Conservation (phyloP, 129 eudicot genomes). For the Chrysanthemum makinoi region DNA sequence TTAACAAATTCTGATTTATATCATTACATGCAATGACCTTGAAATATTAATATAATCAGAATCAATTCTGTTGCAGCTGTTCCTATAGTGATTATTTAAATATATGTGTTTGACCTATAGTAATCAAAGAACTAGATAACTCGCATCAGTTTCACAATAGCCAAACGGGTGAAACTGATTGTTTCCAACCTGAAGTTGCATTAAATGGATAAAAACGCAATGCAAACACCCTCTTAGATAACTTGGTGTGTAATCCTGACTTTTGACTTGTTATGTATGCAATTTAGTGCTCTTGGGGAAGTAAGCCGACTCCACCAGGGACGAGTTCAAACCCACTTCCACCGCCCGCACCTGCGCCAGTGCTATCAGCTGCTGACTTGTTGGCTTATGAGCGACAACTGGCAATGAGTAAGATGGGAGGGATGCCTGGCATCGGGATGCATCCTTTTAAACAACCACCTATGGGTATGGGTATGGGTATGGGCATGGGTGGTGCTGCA, state of each 20-base stretch:
- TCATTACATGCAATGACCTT: too few relatives aligned
- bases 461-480: conserved; percentile 49
- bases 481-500: conserved; percentile 61
- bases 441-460: conserved; percentile 65
- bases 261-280: not conserved
- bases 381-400: conserved; percentile 74
- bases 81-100: too few relatives aligned
- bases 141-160: too few relatives aligned
- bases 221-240: not conserved
- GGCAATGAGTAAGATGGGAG: conserved; percentile 81
- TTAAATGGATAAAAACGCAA: too few relatives aligned
- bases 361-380: conserved; percentile 68
- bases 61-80: too few relatives aligned
- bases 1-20: too few relatives aligned
- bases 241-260: not conserved
- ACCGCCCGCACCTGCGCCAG: conserved; percentile 73
- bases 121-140: too few relatives aligned
- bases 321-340: conserved; percentile 88
- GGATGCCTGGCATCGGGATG: conserved; percentile 50
- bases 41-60: too few relatives aligned
- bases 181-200: not conserved
- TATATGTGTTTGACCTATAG: too few relatives aligned
- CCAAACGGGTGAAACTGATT: too few relatives aligned
- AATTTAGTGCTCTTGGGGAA: conserved; percentile 93
- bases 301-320: conserved; percentile 95